Conservation (phyloP, 1,284 basidiomycete genomes). For the Microbotryum lychnidis-dioicae region DNA sequence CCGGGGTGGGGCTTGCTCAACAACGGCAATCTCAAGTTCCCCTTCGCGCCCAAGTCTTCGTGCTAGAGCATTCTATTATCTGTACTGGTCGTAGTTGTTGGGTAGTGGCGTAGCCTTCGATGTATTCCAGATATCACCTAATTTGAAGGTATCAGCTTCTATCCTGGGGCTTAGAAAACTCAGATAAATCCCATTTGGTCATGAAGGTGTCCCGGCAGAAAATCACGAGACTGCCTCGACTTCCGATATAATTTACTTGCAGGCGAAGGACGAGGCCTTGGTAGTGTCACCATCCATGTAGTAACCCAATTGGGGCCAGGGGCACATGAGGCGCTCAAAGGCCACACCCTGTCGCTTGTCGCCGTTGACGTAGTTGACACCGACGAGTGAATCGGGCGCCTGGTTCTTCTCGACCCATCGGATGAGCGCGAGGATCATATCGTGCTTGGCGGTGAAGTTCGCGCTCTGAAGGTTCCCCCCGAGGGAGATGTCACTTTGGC, state of each 20-base stretch:
- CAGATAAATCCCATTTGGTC: too few relatives aligned
- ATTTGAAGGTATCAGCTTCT: too few relatives aligned
- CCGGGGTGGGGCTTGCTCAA: background rate
- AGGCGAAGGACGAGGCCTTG: slow-evolving; percentile 13
- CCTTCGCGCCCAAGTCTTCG: too few relatives aligned
- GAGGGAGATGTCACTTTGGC: background rate
- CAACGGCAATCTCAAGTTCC: too few relatives aligned
- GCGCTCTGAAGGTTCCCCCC: background rate
- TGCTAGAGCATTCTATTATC: too few relatives aligned
- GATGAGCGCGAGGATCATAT: slow-evolving; percentile 17
- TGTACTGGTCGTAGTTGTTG: too few relatives aligned
- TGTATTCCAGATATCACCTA: too few relatives aligned
- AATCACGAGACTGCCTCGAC: too few relatives aligned
- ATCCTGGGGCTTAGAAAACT: too few relatives aligned
- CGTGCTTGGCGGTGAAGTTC: slow-evolving; percentile 12
- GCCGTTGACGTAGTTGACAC: slow-evolving; percentile 11
- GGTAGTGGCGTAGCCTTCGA: too few relatives aligned
- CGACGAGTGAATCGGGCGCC: slow-evolving; percentile 12
- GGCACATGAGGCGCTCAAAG: slow-evolving; percentile 9
- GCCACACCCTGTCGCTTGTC: slow-evolving; percentile 1
- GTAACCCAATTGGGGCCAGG: slow-evolving; percentile 1
- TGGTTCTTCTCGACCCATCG: slow-evolving; percentile 19
- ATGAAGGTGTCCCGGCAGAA: too few relatives aligned
- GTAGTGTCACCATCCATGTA: slow-evolving; percentile 10
- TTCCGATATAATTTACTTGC: background rate